Base-by-base conservation (phyloP, 768 basidiomycete species). In the Mycena capillaripes region DNA sequence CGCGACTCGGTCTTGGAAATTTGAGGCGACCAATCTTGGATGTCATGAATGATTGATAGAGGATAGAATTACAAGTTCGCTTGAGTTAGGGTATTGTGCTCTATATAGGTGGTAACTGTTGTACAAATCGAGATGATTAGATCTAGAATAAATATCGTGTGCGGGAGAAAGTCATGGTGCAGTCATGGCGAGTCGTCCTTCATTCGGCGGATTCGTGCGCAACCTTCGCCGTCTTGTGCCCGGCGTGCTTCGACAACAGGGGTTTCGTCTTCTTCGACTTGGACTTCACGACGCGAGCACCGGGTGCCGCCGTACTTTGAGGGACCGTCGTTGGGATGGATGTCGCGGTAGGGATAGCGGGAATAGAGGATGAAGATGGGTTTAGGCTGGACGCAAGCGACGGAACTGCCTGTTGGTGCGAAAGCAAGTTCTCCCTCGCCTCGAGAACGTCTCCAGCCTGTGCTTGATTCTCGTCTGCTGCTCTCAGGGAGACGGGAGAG, bases 391-490 rank as follows among this genome's bases (percentile, higher is more conserved):
- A 14, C 21, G 21, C 60, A 23, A 32, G 34, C 34, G 57, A 14
- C 17, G 68, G 68, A 30, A 21, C 66, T 23, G 57, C 30, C 40
- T 74, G 62, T 25, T 73, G 52, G 53, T 74, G 73, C 36, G 73
- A 74, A 50, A 74, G 73, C 16, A 74, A 32, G 21, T 62, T 70
- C 55, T 67, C 61, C 53, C 66, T 50, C n/a, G 60, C 40, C 29
- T 71, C 55, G 19, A 57, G 3, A 12, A 29, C 40, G 25, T 34
- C 38, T 27, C 3, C 38, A n/a, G 36, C 16, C 46, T 52, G 19
- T 30, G 52, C 38, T 8, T 21, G 50, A 11, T 7, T n/a, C 23
- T 57, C 23, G 38, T 50, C 50, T 36, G 21, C 32, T 42, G 55
- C 38, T 16, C 66, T 17, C 6, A 25, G 32, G 14, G 30, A 38